A percentile compares a stretch with the other conserved stretches of the same genome.
Conservation (phyloP, 1,284 basidiomycete genomes). For the Pterula multifida region DNA sequence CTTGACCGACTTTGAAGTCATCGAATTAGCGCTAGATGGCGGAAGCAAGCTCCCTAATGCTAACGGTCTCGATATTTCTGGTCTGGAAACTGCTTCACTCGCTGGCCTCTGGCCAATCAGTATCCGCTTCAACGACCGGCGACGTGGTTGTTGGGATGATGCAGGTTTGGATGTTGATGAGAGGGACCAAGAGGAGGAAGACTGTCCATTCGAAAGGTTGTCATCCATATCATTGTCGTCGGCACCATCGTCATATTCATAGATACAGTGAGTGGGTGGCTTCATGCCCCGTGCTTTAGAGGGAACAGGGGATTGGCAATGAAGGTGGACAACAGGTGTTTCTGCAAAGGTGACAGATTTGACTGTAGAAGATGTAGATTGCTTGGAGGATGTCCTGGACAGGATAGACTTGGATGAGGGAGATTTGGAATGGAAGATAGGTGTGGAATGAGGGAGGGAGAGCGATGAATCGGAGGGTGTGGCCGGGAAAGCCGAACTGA, state of each 20-base stretch:
- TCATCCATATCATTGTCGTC: not conserved
- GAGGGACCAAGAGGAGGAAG: not conserved
- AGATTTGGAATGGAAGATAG: not conserved
- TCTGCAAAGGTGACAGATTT: constrained; percentile 1
- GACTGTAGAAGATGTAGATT: not conserved
- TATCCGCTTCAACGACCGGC: not conserved
- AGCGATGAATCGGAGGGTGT: not conserved
- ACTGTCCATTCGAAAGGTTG: not conserved
- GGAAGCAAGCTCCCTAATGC: not conserved
- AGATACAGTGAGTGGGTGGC: not conserved
- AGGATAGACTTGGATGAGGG: not conserved
- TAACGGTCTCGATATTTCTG: not conserved
- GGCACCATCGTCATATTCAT: not conserved
- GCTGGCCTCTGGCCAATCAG: not conserved
- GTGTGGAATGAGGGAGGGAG: not conserved
- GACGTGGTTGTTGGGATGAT: not conserved
- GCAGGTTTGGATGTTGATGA: not conserved
- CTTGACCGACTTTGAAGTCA: not conserved
- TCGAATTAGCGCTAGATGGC: not conserved
- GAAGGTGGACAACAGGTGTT: not conserved
- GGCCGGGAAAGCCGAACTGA: not conserved
- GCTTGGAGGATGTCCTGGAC: not conserved
- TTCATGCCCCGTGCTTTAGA: not conserved
- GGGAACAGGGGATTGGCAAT: no score
- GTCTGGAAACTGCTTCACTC: not conserved